phyloP scores from a whole-genome alignment of 1,284 basidiomycete genomes.

The Erythrobasidium hasegawianum region DNA sequence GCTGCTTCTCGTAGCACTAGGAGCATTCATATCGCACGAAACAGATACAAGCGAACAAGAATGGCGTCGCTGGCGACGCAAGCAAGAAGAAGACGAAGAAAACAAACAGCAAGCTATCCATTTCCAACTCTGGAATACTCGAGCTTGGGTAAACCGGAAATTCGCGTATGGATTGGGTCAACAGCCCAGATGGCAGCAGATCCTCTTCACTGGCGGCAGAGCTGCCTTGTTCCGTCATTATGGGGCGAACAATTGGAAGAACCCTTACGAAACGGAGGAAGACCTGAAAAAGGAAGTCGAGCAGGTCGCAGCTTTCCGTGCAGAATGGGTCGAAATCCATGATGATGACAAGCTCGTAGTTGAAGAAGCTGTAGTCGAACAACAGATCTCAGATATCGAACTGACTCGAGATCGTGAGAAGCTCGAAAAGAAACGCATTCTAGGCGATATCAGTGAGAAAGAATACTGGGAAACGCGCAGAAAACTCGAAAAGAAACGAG shows the following conservation, averaged over 20 bases:
- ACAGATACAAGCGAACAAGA: conserved; percentile 1
- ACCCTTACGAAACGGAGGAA: neutral
- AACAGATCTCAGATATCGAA: neutral
- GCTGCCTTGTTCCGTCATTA: neutral
- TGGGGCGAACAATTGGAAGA: neutral
- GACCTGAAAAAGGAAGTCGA: neutral
- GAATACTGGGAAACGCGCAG: neutral
- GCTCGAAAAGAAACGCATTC: neutral
- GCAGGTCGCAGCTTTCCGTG: neutral
- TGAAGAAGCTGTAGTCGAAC: neutral
- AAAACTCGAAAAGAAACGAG: conserved; percentile 3
- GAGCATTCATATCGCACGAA: neutral
- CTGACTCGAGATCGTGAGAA: neutral
- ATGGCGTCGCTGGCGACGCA: neutral
- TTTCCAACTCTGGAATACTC: neutral
- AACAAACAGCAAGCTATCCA: neutral
- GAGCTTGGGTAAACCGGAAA: conserved; percentile 1
- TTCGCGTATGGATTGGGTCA: neutral
- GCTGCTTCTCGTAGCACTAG: neutral
- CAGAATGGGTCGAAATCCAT: neutral
- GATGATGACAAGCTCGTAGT: neutral
- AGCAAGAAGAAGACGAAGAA: neutral
- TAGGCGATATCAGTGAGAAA: neutral
- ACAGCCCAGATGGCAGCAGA: neutral
- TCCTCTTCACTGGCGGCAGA: neutral